phyloP scores from a whole-genome alignment of 1,139 yeast genomes.

The Kodamaea arcana region DNA sequence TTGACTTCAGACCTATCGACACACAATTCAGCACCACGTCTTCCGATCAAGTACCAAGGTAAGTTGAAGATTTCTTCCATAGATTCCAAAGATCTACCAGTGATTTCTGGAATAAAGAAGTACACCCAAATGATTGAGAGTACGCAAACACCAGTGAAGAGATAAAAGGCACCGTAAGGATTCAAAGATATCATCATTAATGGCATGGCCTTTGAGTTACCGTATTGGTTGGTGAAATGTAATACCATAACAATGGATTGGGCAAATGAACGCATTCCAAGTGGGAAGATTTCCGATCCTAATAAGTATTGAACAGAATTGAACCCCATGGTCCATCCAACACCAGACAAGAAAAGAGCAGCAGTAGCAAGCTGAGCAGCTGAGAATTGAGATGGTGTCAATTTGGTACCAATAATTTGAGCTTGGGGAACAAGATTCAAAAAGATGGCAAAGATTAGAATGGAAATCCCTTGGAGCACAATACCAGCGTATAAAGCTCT shows the following conservation, averaged over 20 bases:
- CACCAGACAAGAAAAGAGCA: slow-evolving; percentile 19
- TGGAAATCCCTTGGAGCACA: slow-evolving; percentile 13
- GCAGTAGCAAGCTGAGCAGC: slow-evolving; percentile 21
- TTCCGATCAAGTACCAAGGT: slow-evolving; percentile 24
- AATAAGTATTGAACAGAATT: slow-evolving; percentile 21
- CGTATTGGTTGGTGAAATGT: slow-evolving; percentile 23
- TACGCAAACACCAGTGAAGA: slow-evolving; percentile 16
- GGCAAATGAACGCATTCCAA: slow-evolving; percentile 20
- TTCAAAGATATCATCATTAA: slow-evolving; percentile 19
- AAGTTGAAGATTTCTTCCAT: slow-evolving; percentile 24
- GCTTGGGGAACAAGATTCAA: slow-evolving; percentile 19
- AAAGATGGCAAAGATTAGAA: slow-evolving; percentile 20
- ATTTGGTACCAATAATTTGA: slow-evolving; percentile 9
- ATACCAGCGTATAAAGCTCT: slow-evolving; percentile 29
- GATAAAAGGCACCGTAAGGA: slow-evolving; percentile 18
- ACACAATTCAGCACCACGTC: slow-evolving; percentile 20
- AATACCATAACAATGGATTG: slow-evolving; percentile 21
- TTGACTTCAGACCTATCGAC: slow-evolving; percentile 21
- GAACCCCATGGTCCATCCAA: slow-evolving; percentile 25
- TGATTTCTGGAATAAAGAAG: slow-evolving; percentile 22
- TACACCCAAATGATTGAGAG: slow-evolving; percentile 18
- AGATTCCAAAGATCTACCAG: slow-evolving; percentile 23
- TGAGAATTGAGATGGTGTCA: slow-evolving; percentile 12
- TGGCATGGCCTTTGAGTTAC: slow-evolving; percentile 23
- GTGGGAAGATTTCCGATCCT: slow-evolving; percentile 22